Base-by-base conservation (phyloP, 805 yeast species). In the Candida khao-thaluensis region DNA sequence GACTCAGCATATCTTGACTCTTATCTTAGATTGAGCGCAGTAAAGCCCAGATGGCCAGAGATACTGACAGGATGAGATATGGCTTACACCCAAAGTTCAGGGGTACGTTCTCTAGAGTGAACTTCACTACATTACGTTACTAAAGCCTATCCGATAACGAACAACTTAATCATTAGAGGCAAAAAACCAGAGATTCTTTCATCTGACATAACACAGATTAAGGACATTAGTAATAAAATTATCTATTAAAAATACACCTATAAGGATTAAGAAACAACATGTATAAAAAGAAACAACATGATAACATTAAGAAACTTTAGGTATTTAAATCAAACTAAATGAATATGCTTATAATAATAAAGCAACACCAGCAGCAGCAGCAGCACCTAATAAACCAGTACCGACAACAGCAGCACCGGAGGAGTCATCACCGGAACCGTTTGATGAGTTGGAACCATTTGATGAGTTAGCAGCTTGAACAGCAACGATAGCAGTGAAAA, bases 321-420 rank as follows among this genome's bases (percentile, higher is more conserved):
- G 35, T 21, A 31, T 31, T 33, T 23, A 33, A 33, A 22, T 23
- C 28, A 33, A 22, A 23, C 25, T 37, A 17, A 30, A 18, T 20
- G 26, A 29, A 10, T 15, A 25, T 17, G 44, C 52, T 54, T 57
- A 59, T 39, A 66, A 71, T 50, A 71, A 57, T 65, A 75, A 47
- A 65, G 79, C 73, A 53, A 82, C 81, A 76, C 87, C 90, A 59
- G 89, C 90, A 52, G 89, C 90, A 53, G 84, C 85, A 62, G 82
- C 86, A 42, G 85, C 89, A 77, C 88, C 90, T 57, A 82, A 63
- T 60, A 80, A 77, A 70, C 85, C 82, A 60, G 87, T 84, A 69
- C 81, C 80, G 60, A 75, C 71, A 48, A 59, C 71, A 54, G 75
- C 78, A 53, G 72, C 69, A 60, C 54, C 53, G 23, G 54, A 41